Base-by-base conservation (phyloP, 306 rosid species). In the Cyamopsis tetragonoloba region DNA sequence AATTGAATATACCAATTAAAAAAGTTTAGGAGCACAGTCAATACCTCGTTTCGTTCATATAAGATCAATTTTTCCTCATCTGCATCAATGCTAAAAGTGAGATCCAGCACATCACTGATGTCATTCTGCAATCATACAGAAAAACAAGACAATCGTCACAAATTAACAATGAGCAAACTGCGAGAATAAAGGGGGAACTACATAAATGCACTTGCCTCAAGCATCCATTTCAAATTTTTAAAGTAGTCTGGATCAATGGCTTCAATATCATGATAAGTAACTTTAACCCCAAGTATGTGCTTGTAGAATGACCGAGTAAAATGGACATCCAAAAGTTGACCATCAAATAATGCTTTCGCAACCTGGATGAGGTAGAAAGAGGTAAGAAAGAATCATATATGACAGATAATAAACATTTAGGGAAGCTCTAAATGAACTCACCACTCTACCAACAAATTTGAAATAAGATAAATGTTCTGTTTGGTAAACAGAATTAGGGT, bases 231-330 rank as follows among this genome's bases (percentile, higher is more conserved):
- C 72, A 95, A 81, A 75, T 95, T 95, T 79, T 76, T 95, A 73
- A 80, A 95, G 81, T 91, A 95, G 78, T 51, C 91, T 2, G 99
- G 99, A 82, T 95, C 99, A 71, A 95, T 95, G 71, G 99, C 99
- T 86, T 95, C 99, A 71, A 95, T 95, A 81, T 95, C 99, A 74
- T 86, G 99, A 74, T 95, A 95, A 57, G 99, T 91, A 75, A 95
- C 99, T 83, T 91, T 95, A 48, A 57, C 96, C 74, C 84, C 99
- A 63, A 95, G 84, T 39, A 95, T 95, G 72, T 95, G 99, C 87
- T 95, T 95, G 95, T 95, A 95, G 80, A 95, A 95, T 35, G 99
- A 95, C 71, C 99, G 90, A n/a, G 99, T 95, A 75, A 95, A 95
- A 81, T 95, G 97, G 53, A 95, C 99, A 82, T 95, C 99, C 91